Evolutionary conservation across 371 early-diverging fungal species (phyloP).

Genomic region (Actinomucor elegans): DNA sequence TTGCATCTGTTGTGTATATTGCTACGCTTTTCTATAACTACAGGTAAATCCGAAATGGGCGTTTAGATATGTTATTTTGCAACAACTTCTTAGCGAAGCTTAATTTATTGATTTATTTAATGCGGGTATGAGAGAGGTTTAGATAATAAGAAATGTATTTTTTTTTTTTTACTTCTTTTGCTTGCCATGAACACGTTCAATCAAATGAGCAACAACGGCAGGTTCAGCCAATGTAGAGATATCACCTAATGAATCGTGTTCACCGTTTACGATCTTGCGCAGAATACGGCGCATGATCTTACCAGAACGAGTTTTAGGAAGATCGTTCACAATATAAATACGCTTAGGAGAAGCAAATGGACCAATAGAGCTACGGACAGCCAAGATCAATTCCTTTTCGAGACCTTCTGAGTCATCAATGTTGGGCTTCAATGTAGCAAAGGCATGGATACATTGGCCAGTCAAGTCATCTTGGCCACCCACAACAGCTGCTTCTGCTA

Average conservation of each 20-base stretch:
- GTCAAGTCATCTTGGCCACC: conserved; percentile 93
- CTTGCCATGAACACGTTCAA: conserved; percentile 28
- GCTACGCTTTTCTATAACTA: too few relatives aligned
- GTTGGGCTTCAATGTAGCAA: conserved; percentile 68
- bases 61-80: too few relatives aligned
- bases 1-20: too few relatives aligned
- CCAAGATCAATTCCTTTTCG: conserved; percentile 65
- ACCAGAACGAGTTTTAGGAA: conserved; percentile 98
- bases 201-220: conserved; percentile 23
- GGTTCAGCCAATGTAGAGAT: conserved; percentile 90
- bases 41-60: too few relatives aligned
- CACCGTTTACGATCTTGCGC: conserved; percentile 87
- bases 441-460: conserved; percentile 83
- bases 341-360: conserved; percentile 94
- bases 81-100: too few relatives aligned
- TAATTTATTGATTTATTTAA: too few relatives aligned
- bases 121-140: too few relatives aligned
- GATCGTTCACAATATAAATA: conserved; percentile 80
- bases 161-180: too few relatives aligned
- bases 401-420: conserved; percentile 47
- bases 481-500: conserved; percentile 96
- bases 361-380: conserved; percentile 89
- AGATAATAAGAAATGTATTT: too few relatives aligned
- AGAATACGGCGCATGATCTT: conserved; percentile 96
- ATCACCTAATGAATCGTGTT: conserved; percentile 87